Conservation (phyloP, 352 stramenopile species). For the Poterioochromonas sp. region DNA sequence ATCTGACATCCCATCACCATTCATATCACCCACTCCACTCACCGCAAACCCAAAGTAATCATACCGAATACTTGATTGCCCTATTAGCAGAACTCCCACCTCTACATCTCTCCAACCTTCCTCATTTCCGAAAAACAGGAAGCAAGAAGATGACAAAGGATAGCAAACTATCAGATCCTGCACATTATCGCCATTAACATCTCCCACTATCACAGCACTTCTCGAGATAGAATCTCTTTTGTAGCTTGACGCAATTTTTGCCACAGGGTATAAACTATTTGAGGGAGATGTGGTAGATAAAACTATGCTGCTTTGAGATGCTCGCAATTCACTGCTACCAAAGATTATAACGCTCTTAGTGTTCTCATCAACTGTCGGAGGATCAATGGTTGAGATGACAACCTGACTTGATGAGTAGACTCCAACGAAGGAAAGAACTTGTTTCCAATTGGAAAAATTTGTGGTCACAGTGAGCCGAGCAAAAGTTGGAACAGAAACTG, state of each 20-base stretch:
- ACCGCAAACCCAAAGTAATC: too few species aligned
- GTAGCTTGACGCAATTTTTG: background rate
- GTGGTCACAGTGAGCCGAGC: background rate
- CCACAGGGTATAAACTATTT: background rate
- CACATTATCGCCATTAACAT: too few species aligned
- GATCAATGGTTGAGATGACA: background rate
- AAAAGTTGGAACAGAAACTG: background rate
- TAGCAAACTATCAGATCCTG: too few species aligned
- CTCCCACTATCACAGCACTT: too few species aligned
- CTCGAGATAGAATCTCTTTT: too few species aligned
- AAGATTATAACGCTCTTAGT: background rate
- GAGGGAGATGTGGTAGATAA: background rate
- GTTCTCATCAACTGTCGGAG: background rate
- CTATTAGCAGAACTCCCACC: too few species aligned
- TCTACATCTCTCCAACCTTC: too few species aligned
- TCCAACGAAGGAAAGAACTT: slow-evolving; percentile 6
- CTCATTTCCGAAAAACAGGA: too few species aligned
- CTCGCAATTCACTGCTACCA: background rate
- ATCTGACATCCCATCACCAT: too few species aligned
- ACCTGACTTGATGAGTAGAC: background rate
- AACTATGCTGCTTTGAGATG: background rate
- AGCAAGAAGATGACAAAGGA: too few species aligned
- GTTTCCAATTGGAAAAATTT: background rate
- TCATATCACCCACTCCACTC: too few species aligned
- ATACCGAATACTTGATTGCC: too few species aligned